A percentile compares a stretch with the other conserved stretches of the same genome.
These are phyloP conservation scores for Neofusicoccum ribis DNA, from an alignment of 2,329 filamentous ascomycete species.

Conservation along the genomic window DNA sequence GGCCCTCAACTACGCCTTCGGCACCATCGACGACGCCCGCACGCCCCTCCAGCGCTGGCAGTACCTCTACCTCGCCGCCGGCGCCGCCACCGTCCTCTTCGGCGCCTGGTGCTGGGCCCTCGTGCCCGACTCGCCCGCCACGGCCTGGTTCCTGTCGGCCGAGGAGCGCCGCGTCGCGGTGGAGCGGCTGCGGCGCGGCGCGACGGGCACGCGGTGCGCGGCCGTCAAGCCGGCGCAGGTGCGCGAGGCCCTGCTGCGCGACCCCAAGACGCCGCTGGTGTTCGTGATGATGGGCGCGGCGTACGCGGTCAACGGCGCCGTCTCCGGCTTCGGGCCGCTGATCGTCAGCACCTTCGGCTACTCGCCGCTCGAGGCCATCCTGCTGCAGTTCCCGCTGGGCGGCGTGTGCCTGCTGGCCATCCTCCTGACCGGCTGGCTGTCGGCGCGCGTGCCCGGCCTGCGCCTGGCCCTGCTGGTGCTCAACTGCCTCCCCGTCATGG, in stretches of 20 bases:
- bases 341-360: slow-evolving; percentile 73
- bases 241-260: slow-evolving; percentile 54
- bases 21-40: slow-evolving; percentile 34
- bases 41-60: slow-evolving; percentile 59
- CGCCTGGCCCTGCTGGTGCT: slow-evolving; percentile 64
- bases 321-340: slow-evolving; percentile 69
- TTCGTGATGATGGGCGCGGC: slow-evolving; percentile 69
- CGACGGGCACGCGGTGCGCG: slow-evolving; percentile 64
- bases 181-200: slow-evolving; percentile 61
- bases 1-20: slow-evolving; percentile 31
- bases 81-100: slow-evolving; percentile 63
- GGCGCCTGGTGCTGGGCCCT: slow-evolving; percentile 62
- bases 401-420: slow-evolving; percentile 68
- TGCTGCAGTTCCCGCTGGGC: slow-evolving; percentile 74
- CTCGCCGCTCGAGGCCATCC: slow-evolving; percentile 62
- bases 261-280: slow-evolving; percentile 65
- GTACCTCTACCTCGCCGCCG: slow-evolving; percentile 69
- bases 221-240: slow-evolving; percentile 62
- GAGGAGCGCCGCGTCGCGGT: slow-evolving; percentile 66
- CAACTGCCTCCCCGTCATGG: slow-evolving; percentile 72
- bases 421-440: slow-evolving; percentile 65
- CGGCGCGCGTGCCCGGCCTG: slow-evolving; percentile 61
- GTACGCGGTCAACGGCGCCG: slow-evolving; percentile 70
- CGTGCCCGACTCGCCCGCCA: slow-evolving; percentile 65
- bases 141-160: slow-evolving; percentile 66